These are phyloP conservation scores for Cercospora zeae-maydis DNA, from an alignment of 2,329 filamentous ascomycete species.

Conservation along the genomic window DNA sequence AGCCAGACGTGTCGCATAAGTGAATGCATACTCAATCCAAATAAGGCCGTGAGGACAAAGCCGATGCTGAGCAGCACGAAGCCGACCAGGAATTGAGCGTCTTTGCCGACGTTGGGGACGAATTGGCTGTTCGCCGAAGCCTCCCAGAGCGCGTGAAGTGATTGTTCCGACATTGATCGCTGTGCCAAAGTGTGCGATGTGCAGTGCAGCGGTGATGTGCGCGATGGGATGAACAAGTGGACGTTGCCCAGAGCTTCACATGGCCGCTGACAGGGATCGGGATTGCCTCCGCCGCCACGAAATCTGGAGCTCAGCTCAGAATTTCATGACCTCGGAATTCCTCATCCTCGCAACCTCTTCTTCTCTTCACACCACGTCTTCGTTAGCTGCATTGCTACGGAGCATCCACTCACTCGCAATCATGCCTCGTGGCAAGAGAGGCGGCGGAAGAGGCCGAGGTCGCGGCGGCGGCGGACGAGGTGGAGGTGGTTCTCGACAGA, in stretches of 20 bases:
- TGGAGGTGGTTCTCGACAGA: constrained; percentile 27
- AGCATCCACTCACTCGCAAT: constrained; percentile 3
- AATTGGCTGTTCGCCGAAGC: constrained; percentile 85
- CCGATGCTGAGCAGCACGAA: constrained; percentile 69
- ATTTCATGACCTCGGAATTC: constrained; percentile 4
- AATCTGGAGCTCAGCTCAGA: constrained; percentile 6
- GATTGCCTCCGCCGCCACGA: constrained; percentile 4
- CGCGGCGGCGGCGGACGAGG: constrained; percentile 24
- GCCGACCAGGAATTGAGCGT: constrained; percentile 76
- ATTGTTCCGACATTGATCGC: constrained; percentile 66
- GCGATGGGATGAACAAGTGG: constrained; percentile 7
- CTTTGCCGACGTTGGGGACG: constrained; percentile 73
- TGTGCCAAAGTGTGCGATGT: background rate
- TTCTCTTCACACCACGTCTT: background rate
- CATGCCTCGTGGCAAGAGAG: constrained; percentile 25
- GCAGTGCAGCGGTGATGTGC: background rate
- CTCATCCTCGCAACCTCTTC: background rate
- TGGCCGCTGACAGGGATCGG: constrained; percentile 7
- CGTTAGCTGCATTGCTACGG: constrained; percentile 1
- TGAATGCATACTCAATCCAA: constrained; percentile 70
- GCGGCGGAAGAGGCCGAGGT: constrained; percentile 26
- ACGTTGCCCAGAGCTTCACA: constrained; percentile 4
- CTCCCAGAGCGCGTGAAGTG: constrained; percentile 84
- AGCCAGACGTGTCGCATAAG: constrained; percentile 12
- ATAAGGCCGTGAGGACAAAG: constrained; percentile 69